Evolutionary conservation across 768 basidiomycete genomes (phyloP).

Genomic region (Kwoniella sp.): DNA sequence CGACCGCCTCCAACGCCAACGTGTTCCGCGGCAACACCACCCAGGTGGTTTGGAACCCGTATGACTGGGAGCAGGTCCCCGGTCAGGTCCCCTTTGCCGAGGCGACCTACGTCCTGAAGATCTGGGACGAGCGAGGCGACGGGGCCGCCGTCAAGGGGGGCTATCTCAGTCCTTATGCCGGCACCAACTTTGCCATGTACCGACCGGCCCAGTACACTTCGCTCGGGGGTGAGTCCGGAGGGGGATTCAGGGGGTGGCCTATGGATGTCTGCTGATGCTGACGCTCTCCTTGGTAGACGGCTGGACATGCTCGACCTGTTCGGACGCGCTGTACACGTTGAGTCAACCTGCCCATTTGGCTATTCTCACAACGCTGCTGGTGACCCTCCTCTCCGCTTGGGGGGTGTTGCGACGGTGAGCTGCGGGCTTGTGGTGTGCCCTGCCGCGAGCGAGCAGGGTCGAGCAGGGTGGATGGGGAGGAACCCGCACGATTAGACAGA

Average conservation of each 20-base stretch:
- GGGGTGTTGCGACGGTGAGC: constrained; percentile 33
- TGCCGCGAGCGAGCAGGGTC: no score
- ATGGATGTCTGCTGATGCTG: constrained; percentile 5
- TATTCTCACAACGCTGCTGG: constrained; percentile 38
- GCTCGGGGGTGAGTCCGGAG: constrained; percentile 53
- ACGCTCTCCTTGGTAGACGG: constrained; percentile 25
- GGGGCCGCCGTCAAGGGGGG: constrained; percentile 61
- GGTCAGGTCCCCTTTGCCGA: constrained; percentile 67
- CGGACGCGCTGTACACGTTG: constrained; percentile 36
- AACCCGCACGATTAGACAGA: no score
- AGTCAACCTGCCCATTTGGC: constrained; percentile 38
- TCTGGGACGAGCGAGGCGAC: constrained; percentile 77
- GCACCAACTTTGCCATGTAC: constrained; percentile 77
- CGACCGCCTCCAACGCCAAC: constrained; percentile 53
- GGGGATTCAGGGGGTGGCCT: neutral
- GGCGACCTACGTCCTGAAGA: constrained; percentile 69
- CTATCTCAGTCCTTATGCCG: constrained; percentile 64
- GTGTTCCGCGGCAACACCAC: constrained; percentile 68
- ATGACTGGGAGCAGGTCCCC: constrained; percentile 63
- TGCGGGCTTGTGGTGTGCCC: no score
- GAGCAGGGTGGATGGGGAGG: no score
- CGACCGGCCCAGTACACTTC: constrained; percentile 69
- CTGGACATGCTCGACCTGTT: constrained; percentile 53
- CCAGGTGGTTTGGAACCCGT: constrained; percentile 68
- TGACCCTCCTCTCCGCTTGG: constrained; percentile 42